These are phyloP conservation scores for Myxozyma lipomycoides DNA, from an alignment of 805 yeast genomes.

Conservation along the genomic window DNA sequence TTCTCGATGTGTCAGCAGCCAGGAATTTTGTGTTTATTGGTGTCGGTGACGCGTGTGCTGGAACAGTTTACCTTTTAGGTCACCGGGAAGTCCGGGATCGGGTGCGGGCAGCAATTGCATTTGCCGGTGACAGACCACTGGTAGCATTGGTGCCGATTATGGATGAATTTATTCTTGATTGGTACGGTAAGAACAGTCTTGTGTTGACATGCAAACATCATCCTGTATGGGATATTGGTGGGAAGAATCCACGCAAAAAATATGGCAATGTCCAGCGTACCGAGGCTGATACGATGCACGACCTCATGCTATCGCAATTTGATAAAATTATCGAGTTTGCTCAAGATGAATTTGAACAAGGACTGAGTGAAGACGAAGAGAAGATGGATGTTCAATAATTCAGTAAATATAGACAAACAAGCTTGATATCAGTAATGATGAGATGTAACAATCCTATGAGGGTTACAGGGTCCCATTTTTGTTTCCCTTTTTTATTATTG, in stretches of 20 bases:
- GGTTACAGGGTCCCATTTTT: too few relatives aligned
- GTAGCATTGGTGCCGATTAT: slow-evolving; percentile 78
- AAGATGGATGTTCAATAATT: too few relatives aligned
- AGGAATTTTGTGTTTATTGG: slow-evolving; percentile 76
- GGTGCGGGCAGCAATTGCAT: slow-evolving; percentile 59
- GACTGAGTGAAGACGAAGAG: not conserved
- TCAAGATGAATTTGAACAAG: slow-evolving; percentile 63
- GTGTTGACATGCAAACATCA: slow-evolving; percentile 55
- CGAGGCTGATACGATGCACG: slow-evolving; percentile 66
- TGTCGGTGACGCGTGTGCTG: slow-evolving; percentile 82
- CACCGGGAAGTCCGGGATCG: slow-evolving; percentile 66
- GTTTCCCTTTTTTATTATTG: too few relatives aligned
- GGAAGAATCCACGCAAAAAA: slow-evolving; percentile 79
- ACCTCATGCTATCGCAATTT: slow-evolving; percentile 72
- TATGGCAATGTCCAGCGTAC: slow-evolving; percentile 84
- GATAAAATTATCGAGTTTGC: slow-evolving; percentile 84
- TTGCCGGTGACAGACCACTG: slow-evolving; percentile 66
- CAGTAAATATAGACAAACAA: not conserved
- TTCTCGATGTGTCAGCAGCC: slow-evolving; percentile 68
- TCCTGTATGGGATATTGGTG: slow-evolving; percentile 66
- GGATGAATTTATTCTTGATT: slow-evolving; percentile 84
- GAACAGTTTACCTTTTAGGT: slow-evolving; percentile 81
- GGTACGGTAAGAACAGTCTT: slow-evolving; percentile 85
- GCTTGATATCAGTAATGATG: not conserved
- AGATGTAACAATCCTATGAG: too few relatives aligned